A percentile compares a stretch with the other conserved stretches of the same genome.
phyloP scores from a whole-genome alignment of 768 basidiomycete species.

The Tulasnella sp. region DNA sequence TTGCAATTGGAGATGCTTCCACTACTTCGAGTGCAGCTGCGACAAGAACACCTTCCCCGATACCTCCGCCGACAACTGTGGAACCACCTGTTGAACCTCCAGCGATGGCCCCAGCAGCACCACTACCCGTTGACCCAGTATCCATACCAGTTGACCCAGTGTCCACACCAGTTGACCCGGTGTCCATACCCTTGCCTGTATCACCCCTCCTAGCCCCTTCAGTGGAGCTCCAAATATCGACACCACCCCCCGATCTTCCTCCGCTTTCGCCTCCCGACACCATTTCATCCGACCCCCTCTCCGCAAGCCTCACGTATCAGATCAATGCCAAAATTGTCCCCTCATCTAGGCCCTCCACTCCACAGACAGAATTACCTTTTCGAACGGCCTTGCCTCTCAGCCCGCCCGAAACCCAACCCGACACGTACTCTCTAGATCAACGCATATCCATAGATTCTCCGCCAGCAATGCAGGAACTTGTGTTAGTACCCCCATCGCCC shows the following conservation, averaged over 20 bases:
- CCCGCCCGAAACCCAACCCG: background rate
- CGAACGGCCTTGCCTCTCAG: background rate
- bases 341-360: too few species aligned
- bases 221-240: too few species aligned
- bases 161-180: background rate
- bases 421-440: too few species aligned
- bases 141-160: background rate
- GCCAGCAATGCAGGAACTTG: too few species aligned
- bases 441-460: background rate
- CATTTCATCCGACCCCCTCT: too few species aligned
- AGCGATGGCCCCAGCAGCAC: background rate
- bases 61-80: constrained; percentile 18
- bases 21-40: constrained; percentile 35
- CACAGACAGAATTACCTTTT: too few species aligned
- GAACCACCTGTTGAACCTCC: background rate
- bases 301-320: too few species aligned
- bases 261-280: too few species aligned
- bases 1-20: constrained; percentile 48
- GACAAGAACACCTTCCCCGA: constrained; percentile 34
- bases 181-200: background rate
- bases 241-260: too few species aligned
- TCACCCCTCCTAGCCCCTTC: background rate
- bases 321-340: too few species aligned
- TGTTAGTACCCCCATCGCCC: background rate
- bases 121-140: background rate